A percentile compares a stretch with the other conserved stretches of the same genome.
Evolutionary conservation across 371 early-diverging fungal genomes (phyloP).

Genomic region (Amoeboaphelidium protococcarum): DNA sequence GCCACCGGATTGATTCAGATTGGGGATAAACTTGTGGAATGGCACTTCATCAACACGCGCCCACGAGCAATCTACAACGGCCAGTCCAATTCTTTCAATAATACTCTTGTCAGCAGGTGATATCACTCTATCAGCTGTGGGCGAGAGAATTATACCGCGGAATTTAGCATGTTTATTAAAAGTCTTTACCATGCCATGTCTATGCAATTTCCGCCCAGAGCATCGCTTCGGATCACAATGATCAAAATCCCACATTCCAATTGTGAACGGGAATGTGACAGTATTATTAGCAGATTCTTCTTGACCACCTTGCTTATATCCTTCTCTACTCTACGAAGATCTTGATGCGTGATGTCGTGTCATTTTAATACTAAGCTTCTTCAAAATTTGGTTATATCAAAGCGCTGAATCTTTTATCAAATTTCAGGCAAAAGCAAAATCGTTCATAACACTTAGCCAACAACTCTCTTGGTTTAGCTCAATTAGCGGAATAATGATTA

Average conservation of each 20-base stretch:
- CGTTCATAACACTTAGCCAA: background rate
- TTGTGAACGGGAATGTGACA: too few species aligned
- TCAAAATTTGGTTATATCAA: background rate
- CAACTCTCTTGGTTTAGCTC: background rate
- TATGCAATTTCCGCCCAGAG: conserved; percentile 80
- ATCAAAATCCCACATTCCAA: conserved; percentile 55
- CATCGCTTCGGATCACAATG: conserved; percentile 98
- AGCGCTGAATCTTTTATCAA: background rate
- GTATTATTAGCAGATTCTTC: too few species aligned
- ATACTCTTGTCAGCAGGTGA: conserved; percentile 70
- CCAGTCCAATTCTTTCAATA: conserved; percentile 54
- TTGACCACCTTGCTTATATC: conserved; percentile 9
- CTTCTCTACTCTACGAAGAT: background rate
- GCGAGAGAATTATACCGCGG: conserved; percentile 86
- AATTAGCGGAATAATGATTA: background rate
- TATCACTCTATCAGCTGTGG: conserved; percentile 65
- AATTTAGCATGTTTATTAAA: too few species aligned
- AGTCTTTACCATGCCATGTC: conserved; percentile 45
- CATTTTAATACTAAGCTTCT: too few species aligned
- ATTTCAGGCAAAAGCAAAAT: too few species aligned
- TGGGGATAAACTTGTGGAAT: conserved; percentile 42
- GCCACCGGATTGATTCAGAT: too few species aligned
- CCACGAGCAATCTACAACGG: conserved; percentile 98
- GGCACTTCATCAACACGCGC: conserved; percentile 87
- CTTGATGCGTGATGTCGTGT: too few species aligned